phyloP scores from a whole-genome alignment of 768 basidiomycete species.

The Auricularia sp. region DNA sequence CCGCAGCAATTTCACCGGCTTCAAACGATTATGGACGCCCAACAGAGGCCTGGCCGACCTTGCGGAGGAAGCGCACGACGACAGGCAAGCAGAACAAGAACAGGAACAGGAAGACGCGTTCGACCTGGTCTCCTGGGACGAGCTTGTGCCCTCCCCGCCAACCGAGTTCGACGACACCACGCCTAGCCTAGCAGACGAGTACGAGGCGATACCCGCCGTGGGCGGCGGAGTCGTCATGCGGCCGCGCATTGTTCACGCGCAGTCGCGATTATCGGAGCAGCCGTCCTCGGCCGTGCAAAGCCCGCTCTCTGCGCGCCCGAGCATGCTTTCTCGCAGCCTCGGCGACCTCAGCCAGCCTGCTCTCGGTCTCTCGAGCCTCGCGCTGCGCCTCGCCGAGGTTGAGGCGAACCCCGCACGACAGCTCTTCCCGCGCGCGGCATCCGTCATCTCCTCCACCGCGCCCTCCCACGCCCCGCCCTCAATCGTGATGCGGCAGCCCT shows the following conservation, averaged over 20 bases:
- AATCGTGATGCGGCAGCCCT: neutral
- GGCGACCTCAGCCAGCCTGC: constrained; percentile 8
- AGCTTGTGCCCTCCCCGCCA: constrained; percentile 35
- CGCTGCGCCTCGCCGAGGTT: constrained; percentile 40
- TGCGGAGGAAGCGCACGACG: constrained; percentile 49
- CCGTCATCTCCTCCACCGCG: neutral
- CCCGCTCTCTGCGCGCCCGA: constrained; percentile 7
- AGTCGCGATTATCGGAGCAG: constrained; percentile 55
- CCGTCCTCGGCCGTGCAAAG: constrained; percentile 21
- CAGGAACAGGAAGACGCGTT: constrained; percentile 36
- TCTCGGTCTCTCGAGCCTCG: constrained; percentile 17
- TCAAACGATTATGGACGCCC: constrained; percentile 35
- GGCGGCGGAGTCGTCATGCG: constrained; percentile 83
- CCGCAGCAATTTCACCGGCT: constrained; percentile 71
- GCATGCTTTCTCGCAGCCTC: neutral
- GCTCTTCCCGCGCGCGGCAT: neutral
- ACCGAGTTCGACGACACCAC: constrained; percentile 17
- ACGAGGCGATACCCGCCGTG: constrained; percentile 83
- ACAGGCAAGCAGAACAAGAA: constrained; percentile 31
- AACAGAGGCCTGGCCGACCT: constrained; percentile 67
- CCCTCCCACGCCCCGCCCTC: neutral
- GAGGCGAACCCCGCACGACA: constrained; percentile 21
- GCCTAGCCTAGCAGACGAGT: constrained; percentile 43
- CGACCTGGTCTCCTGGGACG: constrained; percentile 65
- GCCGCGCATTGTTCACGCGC: constrained; percentile 77